phyloP scores from a whole-genome alignment of 1,139 yeast species.

The Pichia sp. region DNA sequence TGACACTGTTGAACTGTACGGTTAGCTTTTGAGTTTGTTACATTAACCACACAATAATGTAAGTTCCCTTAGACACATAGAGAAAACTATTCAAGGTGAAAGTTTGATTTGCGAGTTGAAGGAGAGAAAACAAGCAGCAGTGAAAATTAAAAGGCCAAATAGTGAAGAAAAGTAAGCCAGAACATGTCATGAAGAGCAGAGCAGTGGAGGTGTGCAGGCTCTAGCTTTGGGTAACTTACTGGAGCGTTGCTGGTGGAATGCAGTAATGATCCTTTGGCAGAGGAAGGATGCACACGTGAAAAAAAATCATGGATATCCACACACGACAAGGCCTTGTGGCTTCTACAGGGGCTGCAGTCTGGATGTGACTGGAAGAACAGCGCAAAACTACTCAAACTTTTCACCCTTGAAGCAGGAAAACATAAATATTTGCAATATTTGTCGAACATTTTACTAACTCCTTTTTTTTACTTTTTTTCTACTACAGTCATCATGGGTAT shows the following conservation, averaged over 20 bases:
- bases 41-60: constrained; percentile 20
- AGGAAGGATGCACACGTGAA: no score
- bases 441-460: constrained; percentile 10
- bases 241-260: no score
- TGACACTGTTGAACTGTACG: not conserved
- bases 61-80: constrained; percentile 9
- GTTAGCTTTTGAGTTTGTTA: constrained; percentile 3
- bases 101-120: not conserved
- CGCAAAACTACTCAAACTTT: no score
- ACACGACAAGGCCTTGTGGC: no score
- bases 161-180: not conserved
- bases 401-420: no score
- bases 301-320: no score
- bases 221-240: no score
- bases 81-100: not conserved
- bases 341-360: no score
- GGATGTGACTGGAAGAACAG: no score
- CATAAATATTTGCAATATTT: not conserved
- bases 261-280: no score
- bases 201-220: no score
- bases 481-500: constrained; percentile 75
- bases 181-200: no score
- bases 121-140: not conserved
- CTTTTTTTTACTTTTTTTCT: constrained; percentile 2
- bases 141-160: not conserved